phyloP scores from a whole-genome alignment of 495 filamentous ascomycete genomes.

The Sabuloglossum arenarium region DNA sequence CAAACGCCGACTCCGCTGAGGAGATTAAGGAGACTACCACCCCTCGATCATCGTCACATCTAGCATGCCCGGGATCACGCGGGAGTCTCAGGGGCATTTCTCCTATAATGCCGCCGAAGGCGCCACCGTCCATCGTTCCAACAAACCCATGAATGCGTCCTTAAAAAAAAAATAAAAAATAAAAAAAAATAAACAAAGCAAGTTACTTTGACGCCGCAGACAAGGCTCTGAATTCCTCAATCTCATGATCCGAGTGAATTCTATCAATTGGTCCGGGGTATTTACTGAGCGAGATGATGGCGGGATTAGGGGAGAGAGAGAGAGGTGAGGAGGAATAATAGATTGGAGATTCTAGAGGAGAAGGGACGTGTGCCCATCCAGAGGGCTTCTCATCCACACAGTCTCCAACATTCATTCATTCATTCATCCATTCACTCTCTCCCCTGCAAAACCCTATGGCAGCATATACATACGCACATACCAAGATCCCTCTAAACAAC shows the following conservation, averaged over 20 bases:
- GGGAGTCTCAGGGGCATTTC: slow-evolving; percentile 22
- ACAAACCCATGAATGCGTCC: slow-evolving; percentile 9
- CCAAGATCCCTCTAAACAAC: too few species aligned
- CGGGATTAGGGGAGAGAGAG: slow-evolving; percentile 28
- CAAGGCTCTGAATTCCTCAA: slow-evolving; percentile 28
- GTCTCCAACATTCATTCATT: too few species aligned
- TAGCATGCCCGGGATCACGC: slow-evolving; percentile 21
- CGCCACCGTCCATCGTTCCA: slow-evolving; percentile 20
- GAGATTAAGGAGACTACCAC: slow-evolving; percentile 15
- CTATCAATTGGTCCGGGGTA: slow-evolving; percentile 31
- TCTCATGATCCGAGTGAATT: slow-evolving; percentile 22
- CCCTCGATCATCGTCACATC: slow-evolving; percentile 25
- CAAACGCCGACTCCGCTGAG: too few species aligned
- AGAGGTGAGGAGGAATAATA: too few species aligned
- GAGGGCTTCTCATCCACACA: slow-evolving; percentile 22
- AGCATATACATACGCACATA: too few species aligned
- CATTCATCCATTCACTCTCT: too few species aligned
- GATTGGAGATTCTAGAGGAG: slow-evolving; percentile 24
- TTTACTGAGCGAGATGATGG: slow-evolving; percentile 43
- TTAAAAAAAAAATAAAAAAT: too few species aligned
- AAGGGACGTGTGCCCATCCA: slow-evolving; percentile 26
- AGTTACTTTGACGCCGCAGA: too few species aligned
- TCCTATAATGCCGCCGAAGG: slow-evolving; percentile 23
- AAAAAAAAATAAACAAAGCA: too few species aligned
- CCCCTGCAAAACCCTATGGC: too few species aligned